Evolutionary conservation across 2,329 filamentous ascomycete species (phyloP), one percentile per base, ranked within the genome.

Genomic region (Cordyceps fumosorosea): DNA sequence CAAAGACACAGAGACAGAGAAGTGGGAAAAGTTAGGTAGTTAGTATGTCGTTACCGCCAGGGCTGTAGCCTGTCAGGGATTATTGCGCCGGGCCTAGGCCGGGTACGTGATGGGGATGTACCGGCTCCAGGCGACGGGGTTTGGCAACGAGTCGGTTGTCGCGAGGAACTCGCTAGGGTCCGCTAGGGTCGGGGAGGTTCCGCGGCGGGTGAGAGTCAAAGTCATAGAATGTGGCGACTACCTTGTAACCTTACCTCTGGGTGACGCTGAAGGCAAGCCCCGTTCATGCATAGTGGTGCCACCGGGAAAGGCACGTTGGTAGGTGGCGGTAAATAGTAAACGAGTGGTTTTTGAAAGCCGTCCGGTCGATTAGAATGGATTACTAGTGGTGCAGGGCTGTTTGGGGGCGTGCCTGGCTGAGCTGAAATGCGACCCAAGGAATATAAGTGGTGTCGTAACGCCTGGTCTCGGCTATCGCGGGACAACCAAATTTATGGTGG

Each of bases 381-480:
- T n/a, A n/a, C n/a, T 18, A 45, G 44, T 7, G 44, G 22, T 24
- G 56, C 20, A 24, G 32, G 32, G 16, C 44, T 20, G 26, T 24
- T 26, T 48, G 5, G 7, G 20, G 26, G 26, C 24, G 24, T 44
- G 56, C 56, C 34, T 58, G 22, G 56, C 12, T 50, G 26, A 60
- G 57, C 57, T 60, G 57, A 60, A 60, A 53, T 48, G 55, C 18
- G 32, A 57, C 42, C n/a, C 42, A 42, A 48, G 18, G 40, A 32
- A 29, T 18, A 18, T 18, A 50, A 26, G 45, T 58, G 20, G 56
- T 51, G 56, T 45, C 24, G 37, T 34, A 34, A 48, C 57, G 26
- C 47, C 26, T 53, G 57, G 57, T 60, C 57, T 60, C 57, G 57
- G 57, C 57, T 54, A 60, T 60, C 57, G 57, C 57, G 57, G 57